Conservation (phyloP, 305 asterid species). For the Ruellia speciosa region DNA sequence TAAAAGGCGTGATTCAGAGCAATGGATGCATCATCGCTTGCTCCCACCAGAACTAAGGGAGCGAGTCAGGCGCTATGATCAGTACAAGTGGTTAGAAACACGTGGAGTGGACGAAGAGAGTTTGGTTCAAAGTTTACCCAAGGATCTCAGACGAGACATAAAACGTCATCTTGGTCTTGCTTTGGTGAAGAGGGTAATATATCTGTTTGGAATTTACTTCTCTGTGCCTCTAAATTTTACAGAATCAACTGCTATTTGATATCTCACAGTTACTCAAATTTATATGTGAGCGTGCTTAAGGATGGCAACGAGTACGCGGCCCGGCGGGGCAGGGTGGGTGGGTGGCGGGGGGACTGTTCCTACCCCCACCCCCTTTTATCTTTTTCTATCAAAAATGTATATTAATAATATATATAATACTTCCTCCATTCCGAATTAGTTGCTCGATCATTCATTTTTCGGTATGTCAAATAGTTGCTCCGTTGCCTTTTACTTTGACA, state of each 20-base stretch:
- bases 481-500: no score
- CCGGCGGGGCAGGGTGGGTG: no score
- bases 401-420: no score
- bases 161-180: slow-evolving; percentile 99
- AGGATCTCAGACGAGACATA: slow-evolving; percentile 97
- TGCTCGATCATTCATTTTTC: no score
- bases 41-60: slow-evolving; percentile 91
- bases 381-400: no score
- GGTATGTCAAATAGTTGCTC: no score
- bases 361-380: no score
- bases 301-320: no score
- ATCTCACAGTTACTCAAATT: no score
- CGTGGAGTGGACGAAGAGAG: slow-evolving; percentile 96
- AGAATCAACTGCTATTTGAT: not conserved
- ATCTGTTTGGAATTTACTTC: slow-evolving; percentile 5
- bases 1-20: slow-evolving; percentile 98
- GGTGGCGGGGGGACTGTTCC: no score
- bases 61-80: slow-evolving; percentile 94
- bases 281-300: no score
- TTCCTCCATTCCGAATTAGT: no score
- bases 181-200: slow-evolving; percentile 86
- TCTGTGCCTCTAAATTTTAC: slow-evolving; percentile 1
- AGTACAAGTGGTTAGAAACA: slow-evolving; percentile 97
- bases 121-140: slow-evolving; percentile 86
- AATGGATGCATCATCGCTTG: slow-evolving; percentile 99